These are phyloP conservation scores for Chlamydomonas sp. DNA, from an alignment of 139 green algal genomes.

Conservation along the genomic window DNA sequence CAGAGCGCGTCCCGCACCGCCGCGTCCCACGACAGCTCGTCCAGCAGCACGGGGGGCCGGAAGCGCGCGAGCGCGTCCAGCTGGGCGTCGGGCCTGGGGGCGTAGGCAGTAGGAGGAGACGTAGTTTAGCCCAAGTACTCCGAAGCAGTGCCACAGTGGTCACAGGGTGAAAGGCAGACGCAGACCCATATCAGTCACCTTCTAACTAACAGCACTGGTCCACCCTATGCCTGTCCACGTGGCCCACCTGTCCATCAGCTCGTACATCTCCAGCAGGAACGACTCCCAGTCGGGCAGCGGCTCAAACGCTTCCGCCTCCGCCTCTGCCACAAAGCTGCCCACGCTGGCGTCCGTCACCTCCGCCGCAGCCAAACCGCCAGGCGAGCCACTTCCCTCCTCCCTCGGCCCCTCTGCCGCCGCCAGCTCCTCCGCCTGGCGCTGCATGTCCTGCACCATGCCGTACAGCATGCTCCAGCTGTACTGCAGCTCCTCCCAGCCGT, in stretches of 20 bases:
- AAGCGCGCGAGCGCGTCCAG: conserved; percentile 72
- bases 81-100: conserved; percentile 60
- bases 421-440: background rate
- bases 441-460: conserved; percentile 20
- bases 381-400: background rate
- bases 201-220: background rate
- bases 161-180: background rate
- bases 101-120: background rate
- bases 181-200: too few relatives aligned
- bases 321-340: background rate
- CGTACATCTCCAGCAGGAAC: conserved; percentile 48
- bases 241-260: conserved; percentile 33
- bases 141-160: background rate
- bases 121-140: too few relatives aligned
- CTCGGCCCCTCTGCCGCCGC: background rate
- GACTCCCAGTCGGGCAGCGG: conserved; percentile 38
- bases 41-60: conserved; percentile 13
- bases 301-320: background rate
- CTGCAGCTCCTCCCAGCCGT: conserved; percentile 64
- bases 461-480: conserved; percentile 62
- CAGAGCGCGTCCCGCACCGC: conserved; percentile 26
- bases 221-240: background rate
- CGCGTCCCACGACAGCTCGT: conserved; percentile 50
- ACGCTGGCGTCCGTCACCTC: background rate
- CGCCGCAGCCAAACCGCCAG: background rate